phyloP scores from a whole-genome alignment of 345 rosid genomes.

The Eucalyptus coolabah region DNA sequence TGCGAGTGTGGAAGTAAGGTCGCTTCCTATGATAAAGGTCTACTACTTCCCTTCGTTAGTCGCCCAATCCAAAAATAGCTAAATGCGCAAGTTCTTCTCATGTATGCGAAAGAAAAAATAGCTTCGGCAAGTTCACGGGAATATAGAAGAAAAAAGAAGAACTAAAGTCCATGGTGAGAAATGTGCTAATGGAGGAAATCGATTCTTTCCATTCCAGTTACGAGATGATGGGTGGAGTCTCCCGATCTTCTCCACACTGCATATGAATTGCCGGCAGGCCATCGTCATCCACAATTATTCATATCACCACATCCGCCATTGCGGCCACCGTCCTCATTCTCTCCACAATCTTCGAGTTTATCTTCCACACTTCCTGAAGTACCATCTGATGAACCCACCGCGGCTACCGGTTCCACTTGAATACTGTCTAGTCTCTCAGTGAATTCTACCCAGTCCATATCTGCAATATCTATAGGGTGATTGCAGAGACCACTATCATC shows the following conservation, averaged over 20 bases:
- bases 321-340: neutral
- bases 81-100: neutral
- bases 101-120: neutral
- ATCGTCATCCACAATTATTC: neutral
- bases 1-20: neutral
- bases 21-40: neutral
- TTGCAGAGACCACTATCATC: neutral
- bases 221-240: neutral
- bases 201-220: neutral
- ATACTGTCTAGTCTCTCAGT: neutral
- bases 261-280: neutral
- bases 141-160: neutral
- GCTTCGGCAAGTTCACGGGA: neutral
- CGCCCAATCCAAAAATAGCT: neutral
- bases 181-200: neutral
- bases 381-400: neutral
- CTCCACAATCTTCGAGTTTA: neutral
- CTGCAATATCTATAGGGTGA: neutral
- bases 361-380: neutral
- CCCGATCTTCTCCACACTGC: neutral
- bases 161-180: neutral
- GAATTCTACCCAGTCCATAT: neutral
- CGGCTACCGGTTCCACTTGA: neutral
- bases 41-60: no score
- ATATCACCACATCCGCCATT: neutral